Conservation (phyloP, 2,329 filamentous ascomycete species). For the Coniochaeta sp. region DNA sequence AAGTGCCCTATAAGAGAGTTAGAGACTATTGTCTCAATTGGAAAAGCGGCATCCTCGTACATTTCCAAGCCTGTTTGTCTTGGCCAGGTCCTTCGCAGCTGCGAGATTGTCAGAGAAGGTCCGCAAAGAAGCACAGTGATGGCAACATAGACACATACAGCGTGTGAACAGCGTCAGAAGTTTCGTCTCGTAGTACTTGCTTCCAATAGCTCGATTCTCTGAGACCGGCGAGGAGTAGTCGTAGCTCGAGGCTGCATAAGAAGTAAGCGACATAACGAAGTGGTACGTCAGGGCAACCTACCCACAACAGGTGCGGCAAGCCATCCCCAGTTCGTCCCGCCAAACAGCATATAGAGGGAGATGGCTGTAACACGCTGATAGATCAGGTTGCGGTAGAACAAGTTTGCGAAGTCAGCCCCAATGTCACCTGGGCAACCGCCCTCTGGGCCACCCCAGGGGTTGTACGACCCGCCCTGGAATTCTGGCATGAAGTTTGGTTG, state of each 20-base stretch:
- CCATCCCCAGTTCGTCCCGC: slow-evolving; percentile 58
- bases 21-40: too few species aligned
- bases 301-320: slow-evolving; percentile 46
- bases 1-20: too few species aligned
- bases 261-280: too few species aligned
- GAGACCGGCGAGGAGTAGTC: slow-evolving; percentile 58
- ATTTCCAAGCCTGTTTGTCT: slow-evolving; percentile 40
- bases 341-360: slow-evolving; percentile 58
- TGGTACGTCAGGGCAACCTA: not conserved
- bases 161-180: slow-evolving; percentile 53
- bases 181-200: slow-evolving; percentile 59
- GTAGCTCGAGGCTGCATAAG: slow-evolving; percentile 44
- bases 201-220: slow-evolving; percentile 48
- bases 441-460: slow-evolving; percentile 54
- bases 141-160: too few species aligned
- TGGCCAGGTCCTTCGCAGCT: slow-evolving; percentile 47
- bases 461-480: slow-evolving; percentile 54
- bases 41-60: too few species aligned
- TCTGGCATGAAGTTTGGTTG: slow-evolving; percentile 51
- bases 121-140: too few species aligned
- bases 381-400: slow-evolving; percentile 58
- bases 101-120: not conserved
- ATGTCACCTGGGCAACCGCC: slow-evolving; percentile 47
- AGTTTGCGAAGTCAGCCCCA: slow-evolving; percentile 52
- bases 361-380: slow-evolving; percentile 52